Conservation (phyloP, 2,329 filamentous ascomycete species). For the Nothophoma quercina region DNA sequence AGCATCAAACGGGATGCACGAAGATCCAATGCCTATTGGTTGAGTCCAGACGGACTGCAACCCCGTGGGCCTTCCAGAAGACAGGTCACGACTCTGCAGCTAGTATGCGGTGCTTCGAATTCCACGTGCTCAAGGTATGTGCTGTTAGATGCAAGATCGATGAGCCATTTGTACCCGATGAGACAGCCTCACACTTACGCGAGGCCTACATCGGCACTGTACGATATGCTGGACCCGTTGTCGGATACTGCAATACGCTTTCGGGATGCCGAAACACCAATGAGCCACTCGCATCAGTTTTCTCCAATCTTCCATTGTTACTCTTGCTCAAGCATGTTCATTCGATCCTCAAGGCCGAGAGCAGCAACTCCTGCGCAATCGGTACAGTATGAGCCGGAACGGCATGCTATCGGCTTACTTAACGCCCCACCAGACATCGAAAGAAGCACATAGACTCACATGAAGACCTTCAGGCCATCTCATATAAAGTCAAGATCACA, state of each 20-base stretch:
- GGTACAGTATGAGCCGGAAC: too few relatives aligned
- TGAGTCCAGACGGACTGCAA: background rate
- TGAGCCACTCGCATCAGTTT: too few relatives aligned
- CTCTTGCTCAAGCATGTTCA: too few relatives aligned
- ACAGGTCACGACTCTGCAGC: background rate
- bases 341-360: too few relatives aligned
- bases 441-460: too few relatives aligned
- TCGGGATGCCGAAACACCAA: too few relatives aligned
- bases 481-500: too few relatives aligned
- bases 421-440: too few relatives aligned
- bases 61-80: background rate
- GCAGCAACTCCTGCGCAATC: too few relatives aligned
- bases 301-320: too few relatives aligned
- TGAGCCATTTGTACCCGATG: background rate
- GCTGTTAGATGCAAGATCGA: conserved; percentile 1
- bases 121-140: background rate
- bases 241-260: background rate
- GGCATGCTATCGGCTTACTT: too few relatives aligned
- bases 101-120: background rate
- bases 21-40: background rate
- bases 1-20: background rate
- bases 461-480: too few relatives aligned
- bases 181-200: background rate
- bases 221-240: background rate
- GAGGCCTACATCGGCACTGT: background rate